Conservation (phyloP, 352 stramenopile genomes). For the Phytophthora nicotianae region DNA sequence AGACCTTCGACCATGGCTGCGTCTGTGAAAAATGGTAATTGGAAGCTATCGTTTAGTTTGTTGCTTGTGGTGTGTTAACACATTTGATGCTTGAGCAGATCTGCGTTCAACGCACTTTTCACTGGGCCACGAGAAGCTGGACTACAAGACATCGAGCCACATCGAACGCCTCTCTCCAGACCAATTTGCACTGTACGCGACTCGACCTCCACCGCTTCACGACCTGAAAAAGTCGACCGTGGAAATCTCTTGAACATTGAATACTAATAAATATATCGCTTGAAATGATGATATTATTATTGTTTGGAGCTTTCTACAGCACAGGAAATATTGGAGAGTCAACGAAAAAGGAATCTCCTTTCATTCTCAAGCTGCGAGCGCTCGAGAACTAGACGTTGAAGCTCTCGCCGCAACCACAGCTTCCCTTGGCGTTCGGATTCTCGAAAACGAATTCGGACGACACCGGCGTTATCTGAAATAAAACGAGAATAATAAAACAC, state of each 20-base stretch:
- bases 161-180: slow-evolving; percentile 53
- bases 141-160: slow-evolving; percentile 79
- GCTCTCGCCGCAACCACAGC: slow-evolving; percentile 98
- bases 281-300: slow-evolving; percentile 49
- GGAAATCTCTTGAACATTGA: slow-evolving; percentile 52
- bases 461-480: slow-evolving; percentile 92
- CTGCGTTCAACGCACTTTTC: slow-evolving; percentile 78
- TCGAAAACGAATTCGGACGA: slow-evolving; percentile 99
- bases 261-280: slow-evolving; percentile 7
- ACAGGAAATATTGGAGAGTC: slow-evolving; percentile 17
- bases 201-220: slow-evolving; percentile 47
- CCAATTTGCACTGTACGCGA: slow-evolving; percentile 67
- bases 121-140: slow-evolving; percentile 63
- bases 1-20: slow-evolving; percentile 79
- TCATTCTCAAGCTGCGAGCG: slow-evolving; percentile 6
- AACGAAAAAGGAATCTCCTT: slow-evolving; percentile 20
- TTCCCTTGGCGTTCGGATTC: slow-evolving; percentile 99
- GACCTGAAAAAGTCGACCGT: slow-evolving; percentile 75
- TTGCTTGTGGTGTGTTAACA: slow-evolving; percentile 9
- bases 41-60: slow-evolving; percentile 1
- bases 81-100: slow-evolving; percentile 41
- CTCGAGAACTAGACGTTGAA: slow-evolving; percentile 95
- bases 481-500: not conserved
- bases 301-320: slow-evolving; percentile 20
- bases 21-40: slow-evolving; percentile 75